A percentile compares a stretch with the other conserved stretches of the same genome.
Conservation (phyloP, 139 green algal genomes). For the Trebouxia sp. region DNA sequence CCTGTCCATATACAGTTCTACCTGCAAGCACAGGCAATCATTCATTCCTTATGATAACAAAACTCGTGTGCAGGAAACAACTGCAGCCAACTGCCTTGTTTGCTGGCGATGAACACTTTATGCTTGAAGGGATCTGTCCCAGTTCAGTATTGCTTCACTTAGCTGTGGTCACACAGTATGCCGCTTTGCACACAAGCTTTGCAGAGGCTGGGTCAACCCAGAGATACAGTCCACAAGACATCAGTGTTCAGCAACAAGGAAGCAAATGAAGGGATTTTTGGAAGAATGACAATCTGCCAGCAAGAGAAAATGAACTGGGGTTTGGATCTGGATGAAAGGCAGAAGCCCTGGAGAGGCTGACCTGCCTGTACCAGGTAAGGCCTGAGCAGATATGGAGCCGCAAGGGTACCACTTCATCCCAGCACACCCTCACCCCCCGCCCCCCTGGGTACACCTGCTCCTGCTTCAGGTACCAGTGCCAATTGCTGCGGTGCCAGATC, state of each 20-base stretch:
- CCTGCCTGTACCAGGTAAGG: slow-evolving; percentile 33
- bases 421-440: slow-evolving; percentile 26
- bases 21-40: slow-evolving; percentile 9
- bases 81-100: background rate
- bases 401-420: slow-evolving; percentile 64
- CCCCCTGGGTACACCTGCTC: slow-evolving; percentile 51
- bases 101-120: too few relatives aligned
- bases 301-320: too few relatives aligned
- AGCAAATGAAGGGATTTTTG: too few relatives aligned
- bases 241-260: too few relatives aligned
- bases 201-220: too few relatives aligned
- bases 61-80: background rate
- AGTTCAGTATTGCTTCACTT: too few relatives aligned
- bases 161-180: too few relatives aligned
- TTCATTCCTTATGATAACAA: background rate
- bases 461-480: slow-evolving; percentile 94
- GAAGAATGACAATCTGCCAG: too few relatives aligned
- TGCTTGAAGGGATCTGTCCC: too few relatives aligned
- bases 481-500: slow-evolving; percentile 93
- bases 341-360: slow-evolving; percentile 1
- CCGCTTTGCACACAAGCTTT: too few relatives aligned
- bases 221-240: too few relatives aligned
- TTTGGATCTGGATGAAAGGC: too few relatives aligned
- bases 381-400: slow-evolving; percentile 41
- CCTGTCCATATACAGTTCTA: slow-evolving; percentile 35